Evolutionary conservation across 2,329 filamentous ascomycete genomes (phyloP), one percentile per base, ranked within the genome.

Genomic region (Mycocentrospora acerina): DNA sequence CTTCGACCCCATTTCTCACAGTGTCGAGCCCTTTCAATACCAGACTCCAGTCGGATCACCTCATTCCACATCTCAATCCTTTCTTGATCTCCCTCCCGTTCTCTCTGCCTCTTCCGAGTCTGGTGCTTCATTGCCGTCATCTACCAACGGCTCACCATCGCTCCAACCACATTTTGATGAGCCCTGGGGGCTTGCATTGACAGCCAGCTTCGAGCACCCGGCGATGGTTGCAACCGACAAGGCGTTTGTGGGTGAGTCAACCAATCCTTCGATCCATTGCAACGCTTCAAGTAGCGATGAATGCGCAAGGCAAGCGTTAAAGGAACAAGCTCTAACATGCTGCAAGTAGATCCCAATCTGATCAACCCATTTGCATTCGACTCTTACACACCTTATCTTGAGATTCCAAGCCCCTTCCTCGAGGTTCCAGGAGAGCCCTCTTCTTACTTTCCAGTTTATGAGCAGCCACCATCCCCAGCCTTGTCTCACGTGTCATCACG

Each of bases 391-490:
- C 70, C 70, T 19, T 72, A 68, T 37, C 63, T 65, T 16, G 68
- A 72, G 11, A 59, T 71, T 24, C 65, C 68, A 10, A 69, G 71
- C 22, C 67, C 68, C 18, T 22, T 22, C 19, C 19, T 22, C 9
- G 19, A 22, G 19, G 19, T 22, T 9, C 19, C 19, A 22, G 19
- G 19, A 22, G 19, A 22, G 9, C 5, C 9, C 19, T 6, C 19
- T 6, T 22, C 19, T 22, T 66, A 69, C 44, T 69, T 70, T 48
- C 61, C 68, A 36, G 55, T 65, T 24, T 58, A 70, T n/a, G 64
- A 69, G 37, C 69, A 71, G 39, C 77, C 80, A 29, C 71, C 78
- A 29, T 88, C 85, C 2, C 84, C 85, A 4, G 79, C 80, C n/a
- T 74, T 80, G 35, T 80, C 81, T 10, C 76, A 79, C 12, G 69